These are phyloP conservation scores for Candida pseudoviswanathii DNA, from an alignment of 1,139 yeast species.

Conservation along the genomic window DNA sequence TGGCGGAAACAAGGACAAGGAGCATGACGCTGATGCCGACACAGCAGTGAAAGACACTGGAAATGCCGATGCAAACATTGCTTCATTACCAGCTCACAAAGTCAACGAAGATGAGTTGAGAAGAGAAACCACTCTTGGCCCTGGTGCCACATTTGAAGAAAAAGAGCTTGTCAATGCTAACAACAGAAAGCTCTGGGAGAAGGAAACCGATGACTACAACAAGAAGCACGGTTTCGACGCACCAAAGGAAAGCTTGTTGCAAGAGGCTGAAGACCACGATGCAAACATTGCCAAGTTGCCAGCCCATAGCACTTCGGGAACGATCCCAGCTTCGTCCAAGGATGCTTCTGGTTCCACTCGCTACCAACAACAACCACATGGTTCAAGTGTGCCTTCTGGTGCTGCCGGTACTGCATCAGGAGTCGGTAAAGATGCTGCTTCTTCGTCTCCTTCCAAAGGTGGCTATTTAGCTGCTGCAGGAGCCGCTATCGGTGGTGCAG, in stretches of 20 bases:
- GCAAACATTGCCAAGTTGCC: conserved; percentile 23
- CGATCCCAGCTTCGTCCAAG: not conserved
- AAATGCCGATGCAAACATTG: conserved; percentile 23
- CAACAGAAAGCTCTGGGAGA: too few relatives aligned
- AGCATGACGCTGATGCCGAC: conserved; percentile 17
- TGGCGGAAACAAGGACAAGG: conserved; percentile 12
- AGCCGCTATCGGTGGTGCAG: conserved; percentile 15
- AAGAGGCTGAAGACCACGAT: conserved; percentile 28
- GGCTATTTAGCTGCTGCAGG: conserved; percentile 10
- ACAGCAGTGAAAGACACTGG: conserved; percentile 31
- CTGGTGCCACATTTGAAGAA: too few relatives aligned
- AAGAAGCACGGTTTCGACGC: conserved; percentile 29
- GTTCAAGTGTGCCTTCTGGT: not conserved
- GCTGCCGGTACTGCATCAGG: not conserved
- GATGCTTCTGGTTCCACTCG: not conserved
- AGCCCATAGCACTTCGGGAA: conserved; percentile 15
- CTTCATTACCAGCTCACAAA: conserved; percentile 20
- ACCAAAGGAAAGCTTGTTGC: conserved; percentile 29
- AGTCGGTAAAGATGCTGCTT: not conserved
- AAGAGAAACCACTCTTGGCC: too few relatives aligned
- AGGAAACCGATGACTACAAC: conserved; percentile 28
- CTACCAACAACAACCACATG: not conserved
- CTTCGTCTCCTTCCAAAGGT: conserved; percentile 1
- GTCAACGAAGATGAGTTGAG: too few relatives aligned
- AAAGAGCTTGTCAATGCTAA: too few relatives aligned